phyloP scores from a whole-genome alignment of 306 rosid genomes.

The Vigna nakashimae region DNA sequence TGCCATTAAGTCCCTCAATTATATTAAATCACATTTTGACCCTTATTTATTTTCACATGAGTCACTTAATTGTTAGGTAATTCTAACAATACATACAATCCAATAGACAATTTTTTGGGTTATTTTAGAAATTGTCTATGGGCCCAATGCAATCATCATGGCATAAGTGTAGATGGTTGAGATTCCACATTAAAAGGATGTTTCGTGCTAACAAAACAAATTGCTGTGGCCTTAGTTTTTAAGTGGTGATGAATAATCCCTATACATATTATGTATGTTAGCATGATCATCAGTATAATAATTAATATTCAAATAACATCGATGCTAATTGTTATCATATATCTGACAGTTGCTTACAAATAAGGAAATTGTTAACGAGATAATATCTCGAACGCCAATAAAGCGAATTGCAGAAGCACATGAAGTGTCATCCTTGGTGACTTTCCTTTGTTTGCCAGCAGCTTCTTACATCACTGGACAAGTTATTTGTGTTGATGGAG shows the following conservation, averaged over 20 bases:
- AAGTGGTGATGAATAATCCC: too few species aligned
- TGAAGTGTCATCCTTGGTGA: constrained; percentile 87
- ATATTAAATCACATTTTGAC: too few species aligned
- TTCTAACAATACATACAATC: too few species aligned
- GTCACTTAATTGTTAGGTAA: too few species aligned
- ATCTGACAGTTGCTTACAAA: constrained; percentile 59
- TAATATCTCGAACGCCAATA: constrained; percentile 63
- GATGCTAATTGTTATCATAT: constrained; percentile 20
- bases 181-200: too few species aligned
- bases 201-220: not conserved
- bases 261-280: too few species aligned
- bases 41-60: too few species aligned
- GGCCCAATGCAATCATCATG: too few species aligned
- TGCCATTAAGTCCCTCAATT: too few species aligned
- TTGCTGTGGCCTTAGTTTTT: not conserved
- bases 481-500: constrained; percentile 79
- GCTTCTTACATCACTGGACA: constrained; percentile 91
- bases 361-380: constrained; percentile 51
- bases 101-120: too few species aligned
- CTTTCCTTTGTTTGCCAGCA: constrained; percentile 83
- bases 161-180: too few species aligned
- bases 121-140: too few species aligned
- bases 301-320: not conserved
- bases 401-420: constrained; percentile 76
- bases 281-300: not conserved